These are phyloP conservation scores for Phlyctochytrium arcticum DNA, from an alignment of 192 early-diverging fungal genomes.

Conservation along the genomic window DNA sequence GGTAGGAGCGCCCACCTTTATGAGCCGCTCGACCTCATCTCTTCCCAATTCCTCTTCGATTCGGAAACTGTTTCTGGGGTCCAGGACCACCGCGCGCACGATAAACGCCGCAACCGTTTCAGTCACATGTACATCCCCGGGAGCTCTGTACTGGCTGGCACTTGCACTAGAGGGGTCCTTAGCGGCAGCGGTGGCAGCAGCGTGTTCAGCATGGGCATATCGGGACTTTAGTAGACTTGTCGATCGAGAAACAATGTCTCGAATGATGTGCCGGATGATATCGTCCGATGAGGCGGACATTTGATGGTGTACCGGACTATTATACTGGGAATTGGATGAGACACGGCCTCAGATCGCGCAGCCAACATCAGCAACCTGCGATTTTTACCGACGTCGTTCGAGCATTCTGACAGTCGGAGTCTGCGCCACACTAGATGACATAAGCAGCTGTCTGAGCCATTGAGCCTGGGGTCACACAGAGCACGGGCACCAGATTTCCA, in stretches of 20 bases:
- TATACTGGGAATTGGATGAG: too few species aligned
- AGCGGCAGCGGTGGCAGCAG: neutral
- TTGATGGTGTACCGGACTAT: too few species aligned
- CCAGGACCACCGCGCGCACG: slow-evolving; percentile 53
- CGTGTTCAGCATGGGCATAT: slow-evolving; percentile 1
- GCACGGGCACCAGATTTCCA: too few species aligned
- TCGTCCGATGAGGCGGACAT: slow-evolving; percentile 44
- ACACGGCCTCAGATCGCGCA: too few species aligned
- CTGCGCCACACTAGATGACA: too few species aligned
- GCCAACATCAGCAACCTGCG: too few species aligned
- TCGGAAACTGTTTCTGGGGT: slow-evolving; percentile 50
- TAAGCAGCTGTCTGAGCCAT: too few species aligned
- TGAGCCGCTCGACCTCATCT: slow-evolving; percentile 52
- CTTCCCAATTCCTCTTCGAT: slow-evolving; percentile 48
- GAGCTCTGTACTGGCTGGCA: too few species aligned
- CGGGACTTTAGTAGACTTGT: slow-evolving; percentile 36
- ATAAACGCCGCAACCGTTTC: slow-evolving; percentile 63
- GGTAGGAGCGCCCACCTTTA: slow-evolving; percentile 30
- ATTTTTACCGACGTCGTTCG: too few species aligned
- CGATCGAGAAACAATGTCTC: slow-evolving; percentile 45
- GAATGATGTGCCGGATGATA: slow-evolving; percentile 52
- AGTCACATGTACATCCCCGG: slow-evolving; percentile 30
- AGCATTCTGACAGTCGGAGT: too few species aligned
- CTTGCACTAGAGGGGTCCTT: neutral
- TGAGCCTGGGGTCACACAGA: too few species aligned